A percentile compares a stretch with the other conserved stretches of the same genome.
These are phyloP conservation scores for Brassica nigra DNA, from an alignment of 345 rosid species.

Conservation along the genomic window DNA sequence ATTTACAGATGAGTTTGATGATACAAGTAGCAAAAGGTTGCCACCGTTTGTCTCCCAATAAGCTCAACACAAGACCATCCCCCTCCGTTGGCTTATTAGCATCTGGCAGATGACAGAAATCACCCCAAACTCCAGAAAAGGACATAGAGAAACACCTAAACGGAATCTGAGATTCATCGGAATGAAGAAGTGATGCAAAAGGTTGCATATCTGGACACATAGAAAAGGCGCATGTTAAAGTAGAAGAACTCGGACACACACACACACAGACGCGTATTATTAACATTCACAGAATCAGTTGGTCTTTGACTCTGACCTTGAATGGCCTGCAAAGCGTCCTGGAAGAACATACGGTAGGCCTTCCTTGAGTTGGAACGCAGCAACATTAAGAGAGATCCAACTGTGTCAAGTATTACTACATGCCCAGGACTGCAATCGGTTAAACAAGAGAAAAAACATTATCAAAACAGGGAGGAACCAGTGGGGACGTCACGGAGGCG, in stretches of 20 bases:
- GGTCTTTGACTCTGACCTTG: constrained; percentile 53
- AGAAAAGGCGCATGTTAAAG: constrained; percentile 34
- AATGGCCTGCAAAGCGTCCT: constrained; percentile 65
- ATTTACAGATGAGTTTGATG: constrained; percentile 76
- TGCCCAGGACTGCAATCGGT: constrained; percentile 57
- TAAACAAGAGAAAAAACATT: not conserved
- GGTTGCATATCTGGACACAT: constrained; percentile 60
- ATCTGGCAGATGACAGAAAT: constrained; percentile 61
- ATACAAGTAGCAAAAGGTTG: constrained; percentile 77
- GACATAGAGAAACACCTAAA: constrained; percentile 65
- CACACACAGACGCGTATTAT: not conserved
- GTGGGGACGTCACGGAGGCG: not conserved
- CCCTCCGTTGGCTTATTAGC: constrained; percentile 63
- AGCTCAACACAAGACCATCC: constrained; percentile 65
- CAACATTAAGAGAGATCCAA: constrained; percentile 79
- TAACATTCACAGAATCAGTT: not conserved
- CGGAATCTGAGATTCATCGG: constrained; percentile 47
- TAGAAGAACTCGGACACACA: not conserved
- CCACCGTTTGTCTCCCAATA: constrained; percentile 68
- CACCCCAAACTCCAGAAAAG: constrained; percentile 54
- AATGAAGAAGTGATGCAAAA: constrained; percentile 48
- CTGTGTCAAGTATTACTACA: constrained; percentile 77
- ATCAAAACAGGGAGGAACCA: too few species aligned
- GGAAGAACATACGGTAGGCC: constrained; percentile 72
- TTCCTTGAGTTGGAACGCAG: constrained; percentile 79